Percentiles rank a stretch among this genome's conserved stretches.
Evolutionary conservation across 495 filamentous ascomycete genomes (phyloP).

Genomic region (Daldinia bambusicola): DNA sequence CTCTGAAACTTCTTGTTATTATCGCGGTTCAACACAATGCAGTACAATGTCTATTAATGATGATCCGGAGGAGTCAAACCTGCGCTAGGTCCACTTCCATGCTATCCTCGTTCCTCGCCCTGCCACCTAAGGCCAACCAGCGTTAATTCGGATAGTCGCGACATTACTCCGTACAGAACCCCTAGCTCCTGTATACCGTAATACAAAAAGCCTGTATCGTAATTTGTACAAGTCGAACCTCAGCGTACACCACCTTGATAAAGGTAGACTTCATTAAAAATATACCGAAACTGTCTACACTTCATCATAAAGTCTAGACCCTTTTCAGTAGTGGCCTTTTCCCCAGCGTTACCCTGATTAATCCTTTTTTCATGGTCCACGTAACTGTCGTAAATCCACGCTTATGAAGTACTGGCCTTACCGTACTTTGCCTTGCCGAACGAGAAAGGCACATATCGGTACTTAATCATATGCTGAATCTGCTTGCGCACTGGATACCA

Average conservation of each 20-base stretch:
- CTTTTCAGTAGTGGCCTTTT: conserved; percentile 14
- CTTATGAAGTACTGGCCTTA: conserved; percentile 60
- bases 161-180: conserved; percentile 36
- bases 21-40: conserved; percentile 7
- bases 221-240: conserved; percentile 42
- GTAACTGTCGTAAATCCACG: neutral
- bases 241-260: conserved; percentile 16
- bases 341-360: conserved; percentile 9
- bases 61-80: conserved; percentile 27
- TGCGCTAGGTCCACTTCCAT: conserved; percentile 15
- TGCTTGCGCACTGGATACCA: conserved; percentile 83
- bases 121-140: conserved; percentile 6
- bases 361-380: conserved; percentile 1
- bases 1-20: conserved; percentile 21
- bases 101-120: conserved; percentile 7
- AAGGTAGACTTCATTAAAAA: conserved; percentile 33
- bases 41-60: conserved; percentile 27
- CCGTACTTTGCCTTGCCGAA: conserved; percentile 89
- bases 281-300: conserved; percentile 36
- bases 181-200: conserved; percentile 23
- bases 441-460: conserved; percentile 96
- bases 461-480: conserved; percentile 99
- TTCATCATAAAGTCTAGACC: conserved; percentile 20
- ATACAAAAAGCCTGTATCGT: conserved; percentile 45
- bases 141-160: conserved; percentile 15